Evolutionary conservation across 2,329 filamentous ascomycete species (phyloP).

Genomic region (Drechmeria coniospora): DNA sequence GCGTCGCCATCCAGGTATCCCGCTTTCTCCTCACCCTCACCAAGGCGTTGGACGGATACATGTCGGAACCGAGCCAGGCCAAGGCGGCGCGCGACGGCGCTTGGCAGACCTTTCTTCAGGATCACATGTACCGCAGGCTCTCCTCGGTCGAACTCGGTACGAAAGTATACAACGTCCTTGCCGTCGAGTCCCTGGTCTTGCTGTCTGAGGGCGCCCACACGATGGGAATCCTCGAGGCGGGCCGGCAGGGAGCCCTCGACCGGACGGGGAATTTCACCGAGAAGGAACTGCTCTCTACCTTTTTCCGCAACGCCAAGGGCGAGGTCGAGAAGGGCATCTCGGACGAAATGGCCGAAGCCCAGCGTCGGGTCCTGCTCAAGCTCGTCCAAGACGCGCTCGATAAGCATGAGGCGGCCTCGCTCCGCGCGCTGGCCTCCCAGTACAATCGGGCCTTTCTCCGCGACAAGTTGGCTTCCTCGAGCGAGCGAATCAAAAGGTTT

Average conservation of each 20-base stretch:
- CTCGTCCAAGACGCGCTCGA: conserved; percentile 1
- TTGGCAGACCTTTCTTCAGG: neutral
- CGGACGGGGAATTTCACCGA: neutral
- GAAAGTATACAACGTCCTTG: conserved; percentile 1
- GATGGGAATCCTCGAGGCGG: conserved; percentile 1
- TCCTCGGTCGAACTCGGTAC: conserved; percentile 1
- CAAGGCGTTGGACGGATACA: too few species aligned
- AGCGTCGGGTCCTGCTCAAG: neutral
- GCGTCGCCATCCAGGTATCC: conserved; percentile 1
- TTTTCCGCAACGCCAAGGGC: neutral
- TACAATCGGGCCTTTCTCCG: conserved; percentile 1
- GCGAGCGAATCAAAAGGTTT: neutral
- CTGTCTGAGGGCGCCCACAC: conserved; percentile 1
- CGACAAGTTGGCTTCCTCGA: neutral
- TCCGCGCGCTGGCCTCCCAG: conserved; percentile 1
- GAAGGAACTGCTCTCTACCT: neutral
- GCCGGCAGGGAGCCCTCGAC: neutral
- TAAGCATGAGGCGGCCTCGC: conserved; percentile 1
- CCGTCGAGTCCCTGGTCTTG: neutral
- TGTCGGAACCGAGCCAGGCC: neutral
- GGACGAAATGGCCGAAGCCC: neutral
- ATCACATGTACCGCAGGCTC: conserved; percentile 1
- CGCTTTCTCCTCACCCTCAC: conserved; percentile 1
- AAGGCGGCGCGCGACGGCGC: neutral
- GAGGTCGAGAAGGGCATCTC: neutral